A percentile compares a stretch with the other conserved stretches of the same genome.
phyloP scores from a whole-genome alignment of 2,329 filamentous ascomycete genomes.

The Stemphylium lycopersici region DNA sequence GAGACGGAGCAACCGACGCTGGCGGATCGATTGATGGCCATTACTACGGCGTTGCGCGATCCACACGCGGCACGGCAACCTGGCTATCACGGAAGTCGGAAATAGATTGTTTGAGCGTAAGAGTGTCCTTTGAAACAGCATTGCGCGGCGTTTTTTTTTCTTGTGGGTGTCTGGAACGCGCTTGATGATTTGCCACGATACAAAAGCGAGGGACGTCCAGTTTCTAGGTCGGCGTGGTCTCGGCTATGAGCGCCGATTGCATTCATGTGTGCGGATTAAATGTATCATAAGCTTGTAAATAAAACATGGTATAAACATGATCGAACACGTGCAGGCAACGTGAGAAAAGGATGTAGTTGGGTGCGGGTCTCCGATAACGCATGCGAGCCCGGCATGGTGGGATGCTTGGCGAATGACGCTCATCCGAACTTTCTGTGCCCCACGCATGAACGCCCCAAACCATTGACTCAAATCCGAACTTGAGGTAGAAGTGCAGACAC shows the following conservation, averaged over 20 bases:
- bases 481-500: background rate
- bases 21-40: slow-evolving; percentile 46
- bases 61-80: slow-evolving; percentile 22
- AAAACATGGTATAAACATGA: no score
- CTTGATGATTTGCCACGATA: background rate
- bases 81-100: slow-evolving; percentile 13
- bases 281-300: background rate
- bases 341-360: background rate
- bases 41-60: slow-evolving; percentile 40
- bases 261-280: background rate
- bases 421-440: slow-evolving; percentile 24
- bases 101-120: slow-evolving; percentile 4
- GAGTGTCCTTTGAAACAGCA: background rate
- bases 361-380: slow-evolving; percentile 19
- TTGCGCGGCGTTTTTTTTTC: background rate
- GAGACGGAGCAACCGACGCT: slow-evolving; percentile 51
- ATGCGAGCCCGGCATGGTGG: slow-evolving; percentile 3
- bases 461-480: slow-evolving; percentile 3
- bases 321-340: background rate
- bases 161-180: background rate
- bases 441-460: slow-evolving; percentile 6
- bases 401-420: slow-evolving; percentile 34
- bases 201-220: no score
- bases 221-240: no score
- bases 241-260: no score